Conservation (phyloP, 2,329 filamentous ascomycete species). For the Alternaria longipes region DNA sequence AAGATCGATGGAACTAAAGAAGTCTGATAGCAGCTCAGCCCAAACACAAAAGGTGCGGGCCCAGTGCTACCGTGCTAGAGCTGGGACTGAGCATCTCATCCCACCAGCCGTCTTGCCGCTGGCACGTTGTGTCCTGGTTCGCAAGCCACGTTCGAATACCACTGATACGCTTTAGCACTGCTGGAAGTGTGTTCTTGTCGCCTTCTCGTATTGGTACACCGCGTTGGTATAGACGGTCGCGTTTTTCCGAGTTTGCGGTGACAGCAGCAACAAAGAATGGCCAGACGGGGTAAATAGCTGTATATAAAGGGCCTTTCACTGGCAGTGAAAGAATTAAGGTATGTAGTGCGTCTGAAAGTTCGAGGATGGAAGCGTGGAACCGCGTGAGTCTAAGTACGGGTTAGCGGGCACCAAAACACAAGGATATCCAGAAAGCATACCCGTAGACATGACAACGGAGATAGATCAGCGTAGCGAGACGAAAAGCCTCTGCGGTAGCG, state of each 20-base stretch:
- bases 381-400: conserved; percentile 35
- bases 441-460: conserved; percentile 44
- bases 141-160: conserved; percentile 44
- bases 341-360: conserved; percentile 39
- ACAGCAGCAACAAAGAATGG: conserved; percentile 46
- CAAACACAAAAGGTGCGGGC: conserved; percentile 25
- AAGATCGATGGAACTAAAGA: too few relatives aligned
- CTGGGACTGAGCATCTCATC: conserved; percentile 45
- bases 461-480: conserved; percentile 46
- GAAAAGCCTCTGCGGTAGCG: conserved; percentile 42
- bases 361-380: conserved; percentile 41
- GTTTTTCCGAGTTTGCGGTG: conserved; percentile 43
- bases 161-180: conserved; percentile 43
- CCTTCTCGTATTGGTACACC: conserved; percentile 45
- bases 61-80: conserved; percentile 35
- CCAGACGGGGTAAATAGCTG: conserved; percentile 46
- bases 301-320: conserved; percentile 45
- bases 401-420: conserved; percentile 6
- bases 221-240: conserved; percentile 42
- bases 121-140: conserved; percentile 34
- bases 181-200: conserved; percentile 44
- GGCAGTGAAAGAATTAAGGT: conserved; percentile 38
- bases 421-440: conserved; percentile 19
- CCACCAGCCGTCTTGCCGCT: conserved; percentile 43
- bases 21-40: conserved; percentile 13